A percentile compares a stretch with the other conserved stretches of the same genome.
These are phyloP conservation scores for Pseudoturritis turrita DNA, from an alignment of 345 rosid genomes.

Conservation along the genomic window DNA sequence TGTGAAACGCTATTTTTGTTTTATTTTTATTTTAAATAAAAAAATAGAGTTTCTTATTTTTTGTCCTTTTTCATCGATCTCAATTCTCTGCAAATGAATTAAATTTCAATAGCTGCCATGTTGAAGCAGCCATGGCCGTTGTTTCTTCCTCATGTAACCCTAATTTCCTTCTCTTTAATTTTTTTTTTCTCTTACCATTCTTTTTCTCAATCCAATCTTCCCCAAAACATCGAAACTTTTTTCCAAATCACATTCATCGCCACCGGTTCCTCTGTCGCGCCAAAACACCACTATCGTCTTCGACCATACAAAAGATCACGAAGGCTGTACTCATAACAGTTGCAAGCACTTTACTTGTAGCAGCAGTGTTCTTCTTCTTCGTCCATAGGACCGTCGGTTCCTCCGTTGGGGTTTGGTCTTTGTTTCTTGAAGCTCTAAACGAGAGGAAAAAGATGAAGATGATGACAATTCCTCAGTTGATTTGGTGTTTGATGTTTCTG, in stretches of 20 bases:
- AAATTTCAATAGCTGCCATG: slow-evolving; percentile 37
- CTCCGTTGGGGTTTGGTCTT: too few relatives aligned
- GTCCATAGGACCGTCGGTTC: slow-evolving; percentile 24
- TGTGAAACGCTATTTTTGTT: too few relatives aligned
- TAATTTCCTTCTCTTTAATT: background rate
- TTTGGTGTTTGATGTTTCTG: too few relatives aligned
- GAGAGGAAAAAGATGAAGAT: too few relatives aligned
- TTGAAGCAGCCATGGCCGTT: slow-evolving; percentile 39
- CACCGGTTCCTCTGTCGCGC: slow-evolving; percentile 5
- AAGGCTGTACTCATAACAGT: slow-evolving; percentile 71
- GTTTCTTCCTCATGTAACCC: background rate
- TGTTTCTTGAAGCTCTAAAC: too few relatives aligned
- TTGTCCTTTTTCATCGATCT: background rate
- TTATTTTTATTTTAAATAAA: too few relatives aligned
- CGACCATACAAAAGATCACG: slow-evolving; percentile 27
- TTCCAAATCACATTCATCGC: slow-evolving; percentile 31
- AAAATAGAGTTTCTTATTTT: too few relatives aligned
- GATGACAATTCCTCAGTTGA: too few relatives aligned
- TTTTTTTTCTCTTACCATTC: slow-evolving; percentile 25
- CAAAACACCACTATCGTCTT: background rate
- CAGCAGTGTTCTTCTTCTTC: slow-evolving; percentile 50
- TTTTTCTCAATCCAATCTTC: slow-evolving; percentile 38
- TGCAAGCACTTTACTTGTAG: slow-evolving; percentile 50
- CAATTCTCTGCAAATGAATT: slow-evolving; percentile 10
- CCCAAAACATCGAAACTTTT: slow-evolving; percentile 61